Evolutionary conservation across 1,284 basidiomycete genomes (phyloP).

Genomic region (Wallemia hederae): DNA sequence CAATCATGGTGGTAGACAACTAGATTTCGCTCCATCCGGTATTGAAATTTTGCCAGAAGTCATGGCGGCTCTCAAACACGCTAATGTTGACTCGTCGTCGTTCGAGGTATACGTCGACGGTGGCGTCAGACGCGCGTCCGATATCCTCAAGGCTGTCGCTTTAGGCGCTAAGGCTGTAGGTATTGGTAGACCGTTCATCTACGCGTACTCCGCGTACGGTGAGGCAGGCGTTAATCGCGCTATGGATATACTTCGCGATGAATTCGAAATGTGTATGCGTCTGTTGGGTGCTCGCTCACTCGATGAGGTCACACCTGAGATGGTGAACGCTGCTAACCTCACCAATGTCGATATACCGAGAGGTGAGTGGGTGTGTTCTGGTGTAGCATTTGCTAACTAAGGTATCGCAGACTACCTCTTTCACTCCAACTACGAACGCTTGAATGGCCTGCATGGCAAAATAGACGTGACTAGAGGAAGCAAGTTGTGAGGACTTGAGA

Average conservation of each 20-base stretch:
- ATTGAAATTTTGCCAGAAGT: constrained; percentile 74
- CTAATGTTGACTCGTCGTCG: constrained; percentile 41
- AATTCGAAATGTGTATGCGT: constrained; percentile 81
- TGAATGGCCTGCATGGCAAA: neutral
- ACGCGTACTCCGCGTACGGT: constrained; percentile 70
- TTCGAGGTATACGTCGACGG: constrained; percentile 73
- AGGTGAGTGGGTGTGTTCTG: neutral
- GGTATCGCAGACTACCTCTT: neutral
- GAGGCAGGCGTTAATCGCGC: constrained; percentile 24
- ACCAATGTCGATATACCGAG: constrained; percentile 12
- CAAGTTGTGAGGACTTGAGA: too few species aligned
- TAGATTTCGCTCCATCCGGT: constrained; percentile 70
- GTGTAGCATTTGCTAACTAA: neutral
- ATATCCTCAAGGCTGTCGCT: constrained; percentile 74
- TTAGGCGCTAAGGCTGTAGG: constrained; percentile 55
- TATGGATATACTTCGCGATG: constrained; percentile 27
- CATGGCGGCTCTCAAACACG: constrained; percentile 31
- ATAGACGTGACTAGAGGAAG: too few species aligned
- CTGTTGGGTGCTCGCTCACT: constrained; percentile 53
- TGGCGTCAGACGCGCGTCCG: constrained; percentile 25
- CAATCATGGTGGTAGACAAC: constrained; percentile 73
- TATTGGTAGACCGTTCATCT: constrained; percentile 50
- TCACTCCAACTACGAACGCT: neutral
- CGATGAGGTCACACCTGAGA: constrained; percentile 44
- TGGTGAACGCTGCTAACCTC: constrained; percentile 58